These are phyloP conservation scores for Microbotryum violaceum DNA, from an alignment of 1,284 basidiomycete species.

Conservation along the genomic window DNA sequence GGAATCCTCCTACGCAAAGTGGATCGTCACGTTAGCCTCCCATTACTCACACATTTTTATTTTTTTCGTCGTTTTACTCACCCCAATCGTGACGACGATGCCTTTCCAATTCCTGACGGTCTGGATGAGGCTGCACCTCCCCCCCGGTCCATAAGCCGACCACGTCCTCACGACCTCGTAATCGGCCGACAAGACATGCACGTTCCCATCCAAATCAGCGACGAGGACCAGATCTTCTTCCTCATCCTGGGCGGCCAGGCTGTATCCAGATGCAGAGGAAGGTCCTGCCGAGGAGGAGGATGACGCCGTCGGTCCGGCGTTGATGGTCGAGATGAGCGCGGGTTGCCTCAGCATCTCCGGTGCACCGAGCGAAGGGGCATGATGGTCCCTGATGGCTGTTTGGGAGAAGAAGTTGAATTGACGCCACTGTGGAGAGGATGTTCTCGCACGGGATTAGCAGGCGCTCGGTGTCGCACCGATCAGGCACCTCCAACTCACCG, in stretches of 20 bases:
- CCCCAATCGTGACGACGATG: slow-evolving; percentile 73
- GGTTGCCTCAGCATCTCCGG: slow-evolving; percentile 11
- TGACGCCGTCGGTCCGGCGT: slow-evolving; percentile 1
- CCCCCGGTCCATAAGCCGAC: slow-evolving; percentile 28
- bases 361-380: background rate
- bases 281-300: background rate
- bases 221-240: slow-evolving; percentile 54
- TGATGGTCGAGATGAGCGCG: slow-evolving; percentile 14
- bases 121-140: slow-evolving; percentile 10
- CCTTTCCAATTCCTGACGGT: slow-evolving; percentile 61
- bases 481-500: too few species aligned
- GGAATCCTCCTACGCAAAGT: slow-evolving; percentile 15
- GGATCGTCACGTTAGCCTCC: background rate
- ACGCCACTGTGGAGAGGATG: slow-evolving; percentile 53
- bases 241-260: slow-evolving; percentile 9
- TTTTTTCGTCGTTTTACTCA: slow-evolving; percentile 43
- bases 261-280: background rate
- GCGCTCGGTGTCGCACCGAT: too few species aligned
- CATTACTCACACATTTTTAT: too few species aligned
- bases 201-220: slow-evolving; percentile 71
- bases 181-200: slow-evolving; percentile 65
- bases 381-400: background rate
- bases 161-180: slow-evolving; percentile 54
- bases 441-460: too few species aligned
- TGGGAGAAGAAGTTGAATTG: slow-evolving; percentile 56